Conservation (phyloP, 2,329 filamentous ascomycete genomes). For the Penicillium sp. region DNA sequence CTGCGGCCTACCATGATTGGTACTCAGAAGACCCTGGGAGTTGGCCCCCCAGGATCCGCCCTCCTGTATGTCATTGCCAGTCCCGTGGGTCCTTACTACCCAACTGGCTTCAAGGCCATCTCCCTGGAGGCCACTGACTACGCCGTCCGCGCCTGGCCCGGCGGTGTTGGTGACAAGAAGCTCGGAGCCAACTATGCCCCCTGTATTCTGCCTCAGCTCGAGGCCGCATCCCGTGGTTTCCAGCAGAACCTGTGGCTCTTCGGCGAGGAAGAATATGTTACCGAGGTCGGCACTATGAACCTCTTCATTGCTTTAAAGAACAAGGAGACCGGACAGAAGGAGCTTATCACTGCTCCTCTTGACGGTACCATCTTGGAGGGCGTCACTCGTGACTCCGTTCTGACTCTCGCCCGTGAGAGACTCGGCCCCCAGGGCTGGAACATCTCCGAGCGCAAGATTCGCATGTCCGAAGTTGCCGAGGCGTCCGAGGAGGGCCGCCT, state of each 20-base stretch:
- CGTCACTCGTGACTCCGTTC: constrained; percentile 82
- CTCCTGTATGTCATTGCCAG: constrained; percentile 91
- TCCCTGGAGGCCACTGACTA: constrained; percentile 93
- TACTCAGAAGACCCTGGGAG: constrained; percentile 86
- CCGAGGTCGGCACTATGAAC: constrained; percentile 98
- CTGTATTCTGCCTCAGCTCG: constrained; percentile 89
- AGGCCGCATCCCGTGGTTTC: constrained; percentile 83
- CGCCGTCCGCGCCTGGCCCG: constrained; percentile 93
- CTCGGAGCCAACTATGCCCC: constrained; percentile 98
- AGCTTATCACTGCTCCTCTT: constrained; percentile 86
- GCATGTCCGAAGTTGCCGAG: constrained; percentile 74
- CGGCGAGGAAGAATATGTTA: constrained; percentile 87
- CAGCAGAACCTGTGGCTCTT: constrained; percentile 99
- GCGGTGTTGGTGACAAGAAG: constrained; percentile 96
- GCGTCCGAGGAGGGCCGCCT: constrained; percentile 76
- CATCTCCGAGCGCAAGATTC: constrained; percentile 79
- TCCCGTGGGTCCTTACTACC: constrained; percentile 95
- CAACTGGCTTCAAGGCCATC: constrained; percentile 94
- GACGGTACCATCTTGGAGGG: constrained; percentile 95
- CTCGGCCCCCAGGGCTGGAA: constrained; percentile 80
- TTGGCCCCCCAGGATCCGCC: constrained; percentile 82
- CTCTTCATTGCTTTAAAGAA: constrained; percentile 80
- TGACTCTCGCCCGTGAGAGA: constrained; percentile 75
- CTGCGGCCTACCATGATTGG: constrained; percentile 94
- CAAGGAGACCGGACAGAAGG: constrained; percentile 79